Percentiles rank a stretch among this genome's conserved stretches.
Conservation (phyloP, 208 protist species). For the Leishmania guyanensis region DNA sequence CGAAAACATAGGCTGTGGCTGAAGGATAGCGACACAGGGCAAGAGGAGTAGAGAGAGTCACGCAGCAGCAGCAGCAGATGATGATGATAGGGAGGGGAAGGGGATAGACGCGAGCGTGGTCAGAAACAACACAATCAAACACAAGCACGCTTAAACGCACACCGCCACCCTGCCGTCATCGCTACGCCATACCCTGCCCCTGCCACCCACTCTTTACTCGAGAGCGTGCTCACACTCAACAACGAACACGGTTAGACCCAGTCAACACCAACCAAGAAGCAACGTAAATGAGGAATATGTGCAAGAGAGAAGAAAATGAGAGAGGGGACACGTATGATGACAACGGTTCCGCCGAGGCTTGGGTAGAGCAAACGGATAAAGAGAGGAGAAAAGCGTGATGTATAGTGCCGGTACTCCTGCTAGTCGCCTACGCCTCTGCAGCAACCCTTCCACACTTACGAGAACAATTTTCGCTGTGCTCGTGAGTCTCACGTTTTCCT, state of each 20-base stretch:
- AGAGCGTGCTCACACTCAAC: neutral
- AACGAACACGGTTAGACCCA: neutral
- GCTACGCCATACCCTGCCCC: neutral
- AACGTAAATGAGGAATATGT: neutral
- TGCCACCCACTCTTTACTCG: neutral
- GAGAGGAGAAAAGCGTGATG: neutral
- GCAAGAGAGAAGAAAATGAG: neutral
- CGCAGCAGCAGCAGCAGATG: neutral
- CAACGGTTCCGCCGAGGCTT: neutral
- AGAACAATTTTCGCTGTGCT: neutral
- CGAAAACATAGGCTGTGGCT: neutral
- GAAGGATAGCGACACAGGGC: neutral
- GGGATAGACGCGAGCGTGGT: neutral
- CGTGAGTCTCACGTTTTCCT: neutral
- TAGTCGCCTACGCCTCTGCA: no score
- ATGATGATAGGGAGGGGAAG: neutral
- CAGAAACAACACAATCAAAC: neutral
- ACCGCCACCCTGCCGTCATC: neutral
- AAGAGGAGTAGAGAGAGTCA: neutral
- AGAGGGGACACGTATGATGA: neutral
- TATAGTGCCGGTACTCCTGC: neutral
- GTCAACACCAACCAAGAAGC: neutral
- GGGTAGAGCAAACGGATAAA: neutral
- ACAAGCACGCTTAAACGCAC: neutral
- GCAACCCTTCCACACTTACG: no score